Conservation (phyloP, 192 early-diverging fungal genomes). For the Fimicolochytrium jonesii region DNA sequence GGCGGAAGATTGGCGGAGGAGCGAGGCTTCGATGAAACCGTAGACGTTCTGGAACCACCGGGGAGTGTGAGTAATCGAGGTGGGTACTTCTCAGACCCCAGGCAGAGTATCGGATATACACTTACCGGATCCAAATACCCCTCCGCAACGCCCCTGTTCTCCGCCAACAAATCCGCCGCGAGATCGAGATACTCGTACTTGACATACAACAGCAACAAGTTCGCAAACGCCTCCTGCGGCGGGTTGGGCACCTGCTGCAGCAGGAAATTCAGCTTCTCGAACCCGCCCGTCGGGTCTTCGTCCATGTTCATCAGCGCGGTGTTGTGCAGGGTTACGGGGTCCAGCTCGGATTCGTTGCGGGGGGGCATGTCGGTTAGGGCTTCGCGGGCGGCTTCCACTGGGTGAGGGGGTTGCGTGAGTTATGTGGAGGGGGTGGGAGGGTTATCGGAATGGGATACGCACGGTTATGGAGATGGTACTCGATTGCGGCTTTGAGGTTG, state of each 20-base stretch:
- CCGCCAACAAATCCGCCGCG: slow-evolving; percentile 59
- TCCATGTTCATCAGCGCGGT: slow-evolving; percentile 63
- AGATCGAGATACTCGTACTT: slow-evolving; percentile 58
- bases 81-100: neutral
- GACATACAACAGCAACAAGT: slow-evolving; percentile 54
- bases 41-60: slow-evolving; percentile 40
- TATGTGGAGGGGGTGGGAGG: too few relatives aligned
- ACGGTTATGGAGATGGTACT: slow-evolving; percentile 62
- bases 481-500: slow-evolving; percentile 64
- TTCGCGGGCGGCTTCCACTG: slow-evolving; percentile 58
- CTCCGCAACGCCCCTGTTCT: slow-evolving; percentile 35
- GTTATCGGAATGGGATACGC: neutral
- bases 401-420: too few relatives aligned
- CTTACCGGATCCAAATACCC: slow-evolving; percentile 33
- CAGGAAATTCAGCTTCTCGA: slow-evolving; percentile 60
- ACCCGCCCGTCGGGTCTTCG: slow-evolving; percentile 52
- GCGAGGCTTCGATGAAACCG: slow-evolving; percentile 54
- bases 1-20: slow-evolving; percentile 51
- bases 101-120: neutral
- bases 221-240: slow-evolving; percentile 60
- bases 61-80: neutral
- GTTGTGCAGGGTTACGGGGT: slow-evolving; percentile 63
- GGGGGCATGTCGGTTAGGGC: slow-evolving; percentile 66
- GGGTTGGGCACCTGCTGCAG: slow-evolving; percentile 53
- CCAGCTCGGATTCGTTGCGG: slow-evolving; percentile 54